phyloP scores from a whole-genome alignment of 2,329 filamentous ascomycete species.

The Cladobotryum protrusum region DNA sequence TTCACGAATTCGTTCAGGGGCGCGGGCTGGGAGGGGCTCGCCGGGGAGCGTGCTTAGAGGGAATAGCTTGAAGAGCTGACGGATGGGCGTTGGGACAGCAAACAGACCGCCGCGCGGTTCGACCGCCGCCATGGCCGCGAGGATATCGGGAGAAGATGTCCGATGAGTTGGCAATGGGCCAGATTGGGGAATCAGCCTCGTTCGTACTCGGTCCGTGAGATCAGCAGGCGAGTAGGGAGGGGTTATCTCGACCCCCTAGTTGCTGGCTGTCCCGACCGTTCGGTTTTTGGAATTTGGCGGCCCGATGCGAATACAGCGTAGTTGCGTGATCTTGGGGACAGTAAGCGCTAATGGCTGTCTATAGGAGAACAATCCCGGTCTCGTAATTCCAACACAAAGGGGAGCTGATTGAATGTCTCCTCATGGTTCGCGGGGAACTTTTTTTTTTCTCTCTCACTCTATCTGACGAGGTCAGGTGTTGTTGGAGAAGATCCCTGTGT shows the following conservation, averaged over 20 bases:
- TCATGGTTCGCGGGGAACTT: too few species aligned
- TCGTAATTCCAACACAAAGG: too few species aligned
- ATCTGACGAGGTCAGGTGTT: too few species aligned
- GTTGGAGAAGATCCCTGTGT: too few species aligned
- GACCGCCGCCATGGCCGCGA: slow-evolving; percentile 11
- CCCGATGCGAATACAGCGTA: too few species aligned
- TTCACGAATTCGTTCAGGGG: slow-evolving; percentile 33
- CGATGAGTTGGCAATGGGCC: not conserved
- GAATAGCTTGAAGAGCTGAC: slow-evolving; percentile 76
- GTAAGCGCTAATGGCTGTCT: too few species aligned
- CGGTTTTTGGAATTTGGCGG: too few species aligned
- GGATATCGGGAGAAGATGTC: not conserved
- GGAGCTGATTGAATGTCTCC: too few species aligned
- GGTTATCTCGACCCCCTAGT: not conserved
- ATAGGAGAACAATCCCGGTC: too few species aligned
- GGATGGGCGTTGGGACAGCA: slow-evolving; percentile 66
- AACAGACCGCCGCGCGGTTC: slow-evolving; percentile 33
- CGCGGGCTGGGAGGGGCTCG: slow-evolving; percentile 66
- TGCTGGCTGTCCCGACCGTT: not conserved
- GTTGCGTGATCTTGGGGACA: too few species aligned
- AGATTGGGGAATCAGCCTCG: not conserved
- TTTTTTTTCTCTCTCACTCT: too few species aligned
- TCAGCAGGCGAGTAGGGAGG: not conserved
- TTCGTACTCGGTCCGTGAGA: not conserved
- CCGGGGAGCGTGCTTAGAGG: slow-evolving; percentile 70